phyloP scores from a whole-genome alignment of 495 filamentous ascomycete genomes.

The Xylaria sp. region DNA sequence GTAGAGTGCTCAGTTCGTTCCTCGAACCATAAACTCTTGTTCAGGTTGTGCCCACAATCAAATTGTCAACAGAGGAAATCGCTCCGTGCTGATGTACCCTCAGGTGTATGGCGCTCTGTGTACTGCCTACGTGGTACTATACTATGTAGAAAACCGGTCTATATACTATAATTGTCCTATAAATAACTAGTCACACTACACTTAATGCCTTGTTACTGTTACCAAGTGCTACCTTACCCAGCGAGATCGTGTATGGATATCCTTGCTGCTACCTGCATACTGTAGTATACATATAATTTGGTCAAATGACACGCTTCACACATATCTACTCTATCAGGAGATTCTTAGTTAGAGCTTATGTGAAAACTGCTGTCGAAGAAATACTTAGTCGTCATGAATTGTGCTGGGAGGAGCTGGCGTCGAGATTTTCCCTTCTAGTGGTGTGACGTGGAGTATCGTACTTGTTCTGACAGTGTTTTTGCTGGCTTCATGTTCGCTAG shows the following conservation, averaged over 20 bases:
- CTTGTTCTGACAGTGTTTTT: background rate
- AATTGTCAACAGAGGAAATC: background rate
- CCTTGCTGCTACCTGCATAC: conserved; percentile 5
- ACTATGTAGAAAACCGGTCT: background rate
- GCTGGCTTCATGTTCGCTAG: background rate
- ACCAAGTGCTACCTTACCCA: conserved; percentile 12
- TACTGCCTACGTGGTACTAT: background rate
- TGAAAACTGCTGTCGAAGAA: background rate
- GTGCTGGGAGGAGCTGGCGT: background rate
- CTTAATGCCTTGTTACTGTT: conserved; percentile 1
- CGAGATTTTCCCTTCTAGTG: background rate
- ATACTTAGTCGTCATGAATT: background rate
- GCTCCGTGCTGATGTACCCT: background rate
- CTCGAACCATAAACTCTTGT: background rate
- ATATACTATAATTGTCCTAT: background rate
- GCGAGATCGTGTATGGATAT: conserved; percentile 14
- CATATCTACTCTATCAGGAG: background rate
- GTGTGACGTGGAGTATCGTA: background rate
- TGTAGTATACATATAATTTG: background rate
- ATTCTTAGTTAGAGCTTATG: conserved; percentile 15
- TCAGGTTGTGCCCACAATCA: background rate
- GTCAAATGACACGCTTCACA: conserved; percentile 14
- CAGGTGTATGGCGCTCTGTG: background rate
- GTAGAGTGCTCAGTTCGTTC: background rate
- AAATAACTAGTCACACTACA: conserved; percentile 13